Base-by-base conservation (phyloP, 2,329 filamentous ascomycete species). In the Fusarium sp. region DNA sequence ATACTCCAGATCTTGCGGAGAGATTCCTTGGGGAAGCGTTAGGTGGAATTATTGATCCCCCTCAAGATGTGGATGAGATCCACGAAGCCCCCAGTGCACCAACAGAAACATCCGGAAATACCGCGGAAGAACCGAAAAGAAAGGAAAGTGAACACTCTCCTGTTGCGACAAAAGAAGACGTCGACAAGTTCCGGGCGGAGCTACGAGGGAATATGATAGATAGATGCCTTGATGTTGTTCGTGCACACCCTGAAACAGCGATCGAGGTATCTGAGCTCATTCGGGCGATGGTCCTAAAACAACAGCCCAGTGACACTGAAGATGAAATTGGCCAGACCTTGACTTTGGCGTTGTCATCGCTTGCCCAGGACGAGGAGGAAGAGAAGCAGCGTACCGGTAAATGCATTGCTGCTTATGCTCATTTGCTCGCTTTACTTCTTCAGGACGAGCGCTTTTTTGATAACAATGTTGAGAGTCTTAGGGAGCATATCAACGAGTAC, bases 221-320 rank as follows among this genome's bases (percentile, higher is more conserved):
- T 75, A 92, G 94, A 63, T 97, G 93, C 71, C 85, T 99, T 26
- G 95, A 98, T 76, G 90, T 98, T 37, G 90, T 99, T 57, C 92
- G 95, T 78, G 91, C 92, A 40, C 95, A 98, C 74, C 91, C 95
- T 17, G 91, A 93, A 73, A 90, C 95, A 14, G 97, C 96, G 0
- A 96, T 98, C 75, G 95, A 98, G 77, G 86, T 99, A 49, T 90
- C 94, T 0, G 95, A 98, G 75, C 85, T 99, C 23, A 95, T 99
- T 59, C 88, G 88, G 40, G 90, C 91, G 6, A 91, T 94, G 27
- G 88, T 91, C 83, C 73, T 88, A 78, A 77, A 90, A 88, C 78
- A 89, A 80, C 71, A 87, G 80, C 73, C 87, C 80, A 76, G 88
- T 81, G 84, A 87, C 60, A 77, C 86, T 77, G 81, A 91, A 42